Conservation (phyloP, 257 asterid genomes). For the Solanum medicagineum region DNA sequence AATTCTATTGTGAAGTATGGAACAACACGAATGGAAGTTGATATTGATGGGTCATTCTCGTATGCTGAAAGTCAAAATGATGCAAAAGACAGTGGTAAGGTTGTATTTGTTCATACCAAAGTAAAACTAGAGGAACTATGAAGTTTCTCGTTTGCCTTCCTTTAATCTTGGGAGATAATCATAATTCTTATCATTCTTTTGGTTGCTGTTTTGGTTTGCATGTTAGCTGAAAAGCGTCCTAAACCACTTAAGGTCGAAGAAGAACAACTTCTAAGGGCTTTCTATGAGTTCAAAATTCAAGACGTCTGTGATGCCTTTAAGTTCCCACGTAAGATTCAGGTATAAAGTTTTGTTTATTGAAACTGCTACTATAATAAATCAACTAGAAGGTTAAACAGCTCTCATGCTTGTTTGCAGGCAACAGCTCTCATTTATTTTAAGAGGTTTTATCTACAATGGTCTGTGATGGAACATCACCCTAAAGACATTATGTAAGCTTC, state of each 20-base stretch:
- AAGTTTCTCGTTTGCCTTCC: neutral
- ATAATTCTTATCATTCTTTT: neutral
- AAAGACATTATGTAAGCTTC: slow-evolving; percentile 72
- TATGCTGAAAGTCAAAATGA: slow-evolving; percentile 47
- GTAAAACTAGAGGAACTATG: neutral
- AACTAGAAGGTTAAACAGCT: slow-evolving; percentile 1
- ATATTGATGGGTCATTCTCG: slow-evolving; percentile 78
- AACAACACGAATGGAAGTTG: slow-evolving; percentile 73
- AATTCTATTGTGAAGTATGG: slow-evolving; percentile 56
- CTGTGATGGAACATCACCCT: slow-evolving; percentile 98
- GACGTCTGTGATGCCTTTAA: slow-evolving; percentile 97
- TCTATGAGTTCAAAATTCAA: slow-evolving; percentile 89
- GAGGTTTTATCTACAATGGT: slow-evolving; percentile 94
- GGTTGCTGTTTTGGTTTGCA: slow-evolving; percentile 4
- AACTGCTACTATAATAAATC: neutral
- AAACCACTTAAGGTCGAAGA: slow-evolving; percentile 88
- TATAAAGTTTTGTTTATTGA: slow-evolving; percentile 8
- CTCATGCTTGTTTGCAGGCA: slow-evolving; percentile 47
- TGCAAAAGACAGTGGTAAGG: slow-evolving; percentile 38
- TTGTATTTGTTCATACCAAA: neutral
- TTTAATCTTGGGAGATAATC: neutral
- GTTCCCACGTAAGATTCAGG: slow-evolving; percentile 98
- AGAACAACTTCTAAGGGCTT: slow-evolving; percentile 77
- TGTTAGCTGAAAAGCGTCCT: slow-evolving; percentile 63
- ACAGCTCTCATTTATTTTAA: slow-evolving; percentile 92